Percentiles rank a stretch among this genome's conserved stretches.
Conservation (phyloP, 106 monocot genomes). For the Dendrobium nobile region DNA sequence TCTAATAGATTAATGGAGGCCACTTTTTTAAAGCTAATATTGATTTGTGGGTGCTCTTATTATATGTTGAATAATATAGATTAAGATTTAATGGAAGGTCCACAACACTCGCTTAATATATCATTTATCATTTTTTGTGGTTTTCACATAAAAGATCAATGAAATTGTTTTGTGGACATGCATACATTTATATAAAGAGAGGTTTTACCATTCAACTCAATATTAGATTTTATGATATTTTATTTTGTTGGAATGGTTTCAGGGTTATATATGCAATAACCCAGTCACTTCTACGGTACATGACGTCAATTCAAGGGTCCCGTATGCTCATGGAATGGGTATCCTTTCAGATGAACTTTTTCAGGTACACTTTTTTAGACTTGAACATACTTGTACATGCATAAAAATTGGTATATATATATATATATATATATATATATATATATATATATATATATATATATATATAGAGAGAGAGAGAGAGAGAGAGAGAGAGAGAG, state of each 20-base stretch:
- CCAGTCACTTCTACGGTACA: conserved; percentile 22
- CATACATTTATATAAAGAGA: not conserved
- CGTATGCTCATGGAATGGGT: conserved; percentile 35
- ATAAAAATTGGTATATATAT: not conserved
- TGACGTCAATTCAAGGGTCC: conserved; percentile 20
- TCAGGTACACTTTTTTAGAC: conserved; percentile 16
- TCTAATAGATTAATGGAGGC: no score
- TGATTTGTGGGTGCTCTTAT: no score
- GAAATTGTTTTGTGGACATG: not conserved
- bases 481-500: no score
- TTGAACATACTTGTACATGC: not conserved
- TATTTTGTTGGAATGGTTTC: conserved; percentile 4
- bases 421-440: not conserved
- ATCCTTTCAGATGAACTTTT: conserved; percentile 41
- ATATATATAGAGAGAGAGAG: no score
- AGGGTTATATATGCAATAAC: conserved; percentile 50
- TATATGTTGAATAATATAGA: no score
- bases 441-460: not conserved
- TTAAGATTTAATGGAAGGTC: no score
- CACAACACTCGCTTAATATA: no score
- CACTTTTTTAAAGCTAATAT: no score
- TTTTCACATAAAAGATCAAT: not conserved
- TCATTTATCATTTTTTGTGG: not conserved
- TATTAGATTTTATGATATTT: not conserved
- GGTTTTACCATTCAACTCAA: not conserved